Conservation (phyloP, 345 rosid species). For the Boechera stricta region DNA sequence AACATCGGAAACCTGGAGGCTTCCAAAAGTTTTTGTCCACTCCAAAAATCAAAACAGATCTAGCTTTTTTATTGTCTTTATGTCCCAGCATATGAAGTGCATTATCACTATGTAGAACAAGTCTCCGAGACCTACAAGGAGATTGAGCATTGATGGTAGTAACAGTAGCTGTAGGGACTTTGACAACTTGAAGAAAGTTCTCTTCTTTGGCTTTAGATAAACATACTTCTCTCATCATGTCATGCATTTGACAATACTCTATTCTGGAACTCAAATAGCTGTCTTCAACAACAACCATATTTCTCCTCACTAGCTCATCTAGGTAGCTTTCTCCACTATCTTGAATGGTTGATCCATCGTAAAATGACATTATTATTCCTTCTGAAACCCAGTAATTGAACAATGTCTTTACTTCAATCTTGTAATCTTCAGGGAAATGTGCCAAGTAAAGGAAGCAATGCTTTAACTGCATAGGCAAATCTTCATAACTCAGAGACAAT, state of each 20-base stretch:
- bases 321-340: slow-evolving; percentile 44
- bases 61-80: not conserved
- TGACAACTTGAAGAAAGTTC: slow-evolving; percentile 29
- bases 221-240: slow-evolving; percentile 43
- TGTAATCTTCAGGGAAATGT: slow-evolving; percentile 27
- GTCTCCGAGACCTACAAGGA: slow-evolving; percentile 20
- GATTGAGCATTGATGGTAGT: slow-evolving; percentile 27
- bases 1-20: slow-evolving; percentile 14
- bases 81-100: slow-evolving; percentile 19
- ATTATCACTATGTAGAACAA: slow-evolving; percentile 8
- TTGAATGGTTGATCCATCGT: slow-evolving; percentile 23
- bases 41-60: slow-evolving; percentile 27
- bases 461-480: slow-evolving; percentile 28
- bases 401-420: slow-evolving; percentile 38
- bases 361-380: slow-evolving; percentile 32
- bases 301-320: slow-evolving; percentile 43
- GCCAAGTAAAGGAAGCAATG: slow-evolving; percentile 38
- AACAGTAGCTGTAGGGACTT: slow-evolving; percentile 5
- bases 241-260: slow-evolving; percentile 33
- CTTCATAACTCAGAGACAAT: slow-evolving; percentile 33
- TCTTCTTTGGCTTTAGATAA: slow-evolving; percentile 43
- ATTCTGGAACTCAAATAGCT: slow-evolving; percentile 1
- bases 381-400: slow-evolving; percentile 51
- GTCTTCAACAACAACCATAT: slow-evolving; percentile 44
- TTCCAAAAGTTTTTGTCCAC: not conserved